Conservation (phyloP, 371 early-diverging fungal genomes). For the Racocetra persica region DNA sequence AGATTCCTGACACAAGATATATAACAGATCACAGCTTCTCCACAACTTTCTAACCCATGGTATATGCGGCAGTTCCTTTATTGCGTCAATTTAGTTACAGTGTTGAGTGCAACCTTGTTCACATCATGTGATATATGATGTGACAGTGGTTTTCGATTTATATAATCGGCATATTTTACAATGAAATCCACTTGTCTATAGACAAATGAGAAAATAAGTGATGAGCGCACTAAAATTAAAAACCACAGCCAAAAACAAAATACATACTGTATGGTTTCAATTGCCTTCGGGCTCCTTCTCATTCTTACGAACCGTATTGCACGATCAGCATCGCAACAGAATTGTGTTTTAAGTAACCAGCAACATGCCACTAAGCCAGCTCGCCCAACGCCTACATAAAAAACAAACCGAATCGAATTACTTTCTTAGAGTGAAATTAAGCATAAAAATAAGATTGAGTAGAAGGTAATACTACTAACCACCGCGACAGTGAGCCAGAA, state of each 20-base stretch:
- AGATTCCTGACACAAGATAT: too few relatives aligned
- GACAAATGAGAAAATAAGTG: background rate
- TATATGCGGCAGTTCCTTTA: too few relatives aligned
- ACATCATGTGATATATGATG: too few relatives aligned
- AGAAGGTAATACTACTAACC: conserved; percentile 54
- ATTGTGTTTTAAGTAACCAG: conserved; percentile 64
- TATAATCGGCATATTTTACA: conserved; percentile 55
- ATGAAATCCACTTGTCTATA: conserved; percentile 69
- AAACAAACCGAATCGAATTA: background rate
- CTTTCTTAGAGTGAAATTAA: background rate
- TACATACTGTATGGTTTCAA: conserved; percentile 62
- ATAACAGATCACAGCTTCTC: too few relatives aligned
- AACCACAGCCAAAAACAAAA: background rate
- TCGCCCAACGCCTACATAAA: conserved; percentile 66
- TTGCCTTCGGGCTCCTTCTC: conserved; percentile 69
- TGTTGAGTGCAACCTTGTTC: too few relatives aligned
- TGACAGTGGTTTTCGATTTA: conserved; percentile 41
- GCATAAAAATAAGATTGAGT: background rate
- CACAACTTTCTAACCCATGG: too few relatives aligned
- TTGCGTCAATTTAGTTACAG: too few relatives aligned
- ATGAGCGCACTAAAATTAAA: background rate
- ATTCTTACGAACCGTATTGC: conserved; percentile 63
- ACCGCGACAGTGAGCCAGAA: conserved; percentile 81
- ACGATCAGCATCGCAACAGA: conserved; percentile 59
- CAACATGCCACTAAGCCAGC: conserved; percentile 79